phyloP scores from a whole-genome alignment of 352 stramenopile species.

The Pythium vanterpoolii region DNA sequence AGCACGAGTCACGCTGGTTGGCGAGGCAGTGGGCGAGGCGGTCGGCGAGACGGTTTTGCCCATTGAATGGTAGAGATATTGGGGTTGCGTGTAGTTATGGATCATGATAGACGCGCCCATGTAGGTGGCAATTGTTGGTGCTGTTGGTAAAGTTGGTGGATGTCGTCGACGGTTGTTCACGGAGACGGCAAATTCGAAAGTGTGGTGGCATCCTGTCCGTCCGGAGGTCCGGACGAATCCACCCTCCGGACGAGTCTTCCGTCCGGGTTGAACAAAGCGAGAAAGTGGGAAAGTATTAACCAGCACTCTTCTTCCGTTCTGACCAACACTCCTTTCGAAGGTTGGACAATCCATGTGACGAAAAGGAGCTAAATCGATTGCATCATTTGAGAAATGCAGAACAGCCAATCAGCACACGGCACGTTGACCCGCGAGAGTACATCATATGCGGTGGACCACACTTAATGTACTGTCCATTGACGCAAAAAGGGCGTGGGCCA shows the following conservation, averaged over 20 bases:
- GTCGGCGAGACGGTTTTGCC: slow-evolving; percentile 1
- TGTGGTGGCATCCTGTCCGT: background rate
- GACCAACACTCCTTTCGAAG: background rate
- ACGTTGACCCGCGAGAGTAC: background rate
- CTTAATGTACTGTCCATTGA: background rate
- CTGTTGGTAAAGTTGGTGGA: background rate
- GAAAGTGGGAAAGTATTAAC: background rate
- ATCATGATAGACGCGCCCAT: background rate
- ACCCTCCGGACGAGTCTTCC: background rate
- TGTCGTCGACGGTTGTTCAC: background rate
- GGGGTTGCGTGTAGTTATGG: background rate
- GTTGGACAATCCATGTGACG: background rate
- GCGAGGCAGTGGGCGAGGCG: background rate
- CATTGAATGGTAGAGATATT: background rate
- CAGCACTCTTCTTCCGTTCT: background rate
- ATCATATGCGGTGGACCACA: background rate
- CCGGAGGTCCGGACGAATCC: background rate
- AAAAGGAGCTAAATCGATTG: background rate
- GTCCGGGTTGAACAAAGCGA: background rate
- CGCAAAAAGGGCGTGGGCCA: background rate
- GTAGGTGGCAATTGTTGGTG: background rate
- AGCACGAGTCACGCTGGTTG: background rate
- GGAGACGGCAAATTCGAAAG: background rate
- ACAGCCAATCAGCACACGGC: background rate
- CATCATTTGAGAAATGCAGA: background rate